These are phyloP conservation scores for Phytomonas francai DNA, from an alignment of 208 protist species.

Conservation along the genomic window DNA sequence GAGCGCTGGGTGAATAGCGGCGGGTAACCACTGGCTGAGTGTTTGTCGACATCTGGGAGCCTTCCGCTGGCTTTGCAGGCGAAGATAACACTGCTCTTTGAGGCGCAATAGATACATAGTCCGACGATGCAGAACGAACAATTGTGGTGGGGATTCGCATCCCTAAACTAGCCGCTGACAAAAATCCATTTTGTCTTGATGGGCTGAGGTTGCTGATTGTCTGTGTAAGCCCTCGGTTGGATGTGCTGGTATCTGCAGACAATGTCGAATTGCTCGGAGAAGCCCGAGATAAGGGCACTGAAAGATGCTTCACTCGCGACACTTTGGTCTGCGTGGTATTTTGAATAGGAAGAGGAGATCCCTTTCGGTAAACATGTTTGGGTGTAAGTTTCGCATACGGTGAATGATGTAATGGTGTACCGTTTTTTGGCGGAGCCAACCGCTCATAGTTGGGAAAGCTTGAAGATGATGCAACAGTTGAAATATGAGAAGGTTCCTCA, in stretches of 20 bases:
- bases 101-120: background rate
- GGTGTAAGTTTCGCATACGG: slow-evolving; percentile 63
- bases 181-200: background rate
- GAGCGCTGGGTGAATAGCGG: background rate
- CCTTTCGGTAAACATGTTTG: slow-evolving; percentile 73
- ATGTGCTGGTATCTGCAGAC: background rate
- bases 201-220: background rate
- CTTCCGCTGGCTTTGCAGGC: background rate
- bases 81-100: background rate
- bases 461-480: background rate
- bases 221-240: background rate
- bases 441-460: slow-evolving; percentile 28
- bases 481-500: background rate
- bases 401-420: slow-evolving; percentile 19
- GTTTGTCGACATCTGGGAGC: background rate
- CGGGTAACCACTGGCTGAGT: background rate
- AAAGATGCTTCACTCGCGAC: background rate
- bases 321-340: slow-evolving; percentile 25
- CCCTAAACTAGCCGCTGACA: background rate
- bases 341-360: slow-evolving; percentile 57
- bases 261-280: background rate
- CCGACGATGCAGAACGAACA: background rate
- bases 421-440: slow-evolving; percentile 21
- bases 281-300: background rate
- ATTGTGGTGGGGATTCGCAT: background rate